Conservation (phyloP, 192 early-diverging fungal genomes). For the Oehlia diaphana region DNA sequence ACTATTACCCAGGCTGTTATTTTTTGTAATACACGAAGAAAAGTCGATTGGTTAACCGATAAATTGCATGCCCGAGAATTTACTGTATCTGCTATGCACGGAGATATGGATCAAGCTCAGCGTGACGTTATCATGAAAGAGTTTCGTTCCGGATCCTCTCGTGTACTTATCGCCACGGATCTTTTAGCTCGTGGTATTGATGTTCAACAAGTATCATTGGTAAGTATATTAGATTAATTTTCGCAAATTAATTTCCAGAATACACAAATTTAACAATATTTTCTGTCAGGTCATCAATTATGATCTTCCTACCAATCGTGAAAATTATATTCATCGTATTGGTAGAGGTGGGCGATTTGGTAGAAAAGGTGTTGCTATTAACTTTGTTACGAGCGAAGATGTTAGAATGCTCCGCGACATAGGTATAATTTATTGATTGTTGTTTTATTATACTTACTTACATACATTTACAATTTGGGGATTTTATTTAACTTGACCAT, state of each 20-base stretch:
- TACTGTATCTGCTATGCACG: conserved; percentile 98
- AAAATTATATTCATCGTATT: conserved; percentile 98
- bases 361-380: conserved; percentile 96
- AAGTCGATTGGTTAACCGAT: conserved; percentile 96
- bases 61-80: conserved; percentile 96
- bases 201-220: conserved; percentile 98
- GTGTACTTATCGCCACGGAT: conserved; percentile 97
- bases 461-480: too few relatives aligned
- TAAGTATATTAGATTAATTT: conserved; percentile 32
- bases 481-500: too few relatives aligned
- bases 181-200: conserved; percentile 99
- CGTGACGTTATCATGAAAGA: conserved; percentile 98
- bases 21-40: conserved; percentile 95
- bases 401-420: conserved; percentile 94
- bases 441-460: too few relatives aligned
- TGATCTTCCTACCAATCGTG: conserved; percentile 93
- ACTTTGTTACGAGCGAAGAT: conserved; percentile 96
- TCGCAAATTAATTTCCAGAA: neutral
- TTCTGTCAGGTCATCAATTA: conserved; percentile 66
- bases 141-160: conserved; percentile 85
- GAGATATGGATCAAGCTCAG: conserved; percentile 98
- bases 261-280: neutral
- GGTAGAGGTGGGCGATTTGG: conserved; percentile 98
- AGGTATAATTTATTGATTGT: conserved; percentile 31
- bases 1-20: conserved; percentile 98